These are phyloP conservation scores for Pyrenophora seminiperda DNA, from an alignment of 2,329 filamentous ascomycete species.

Conservation along the genomic window DNA sequence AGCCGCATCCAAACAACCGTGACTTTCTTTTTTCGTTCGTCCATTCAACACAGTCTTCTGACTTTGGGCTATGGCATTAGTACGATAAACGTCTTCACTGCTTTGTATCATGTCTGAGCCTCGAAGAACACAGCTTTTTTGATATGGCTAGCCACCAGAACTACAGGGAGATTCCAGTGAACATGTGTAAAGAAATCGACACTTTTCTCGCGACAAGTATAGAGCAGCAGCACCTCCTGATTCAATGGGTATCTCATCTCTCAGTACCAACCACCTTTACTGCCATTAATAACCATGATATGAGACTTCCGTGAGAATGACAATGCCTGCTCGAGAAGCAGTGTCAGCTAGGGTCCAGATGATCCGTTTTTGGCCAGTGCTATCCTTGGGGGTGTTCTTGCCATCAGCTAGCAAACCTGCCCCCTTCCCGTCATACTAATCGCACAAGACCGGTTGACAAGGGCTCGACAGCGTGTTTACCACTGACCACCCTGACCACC, in stretches of 20 bases:
- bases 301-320: constrained; percentile 30
- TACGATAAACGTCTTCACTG: not conserved
- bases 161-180: constrained; percentile 22
- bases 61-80: not conserved
- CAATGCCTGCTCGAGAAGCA: constrained; percentile 34
- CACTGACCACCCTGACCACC: constrained; percentile 40
- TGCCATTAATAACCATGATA: constrained; percentile 34
- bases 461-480: constrained; percentile 28
- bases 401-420: constrained; percentile 13
- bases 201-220: constrained; percentile 33
- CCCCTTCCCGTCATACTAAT: constrained; percentile 15
- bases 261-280: constrained; percentile 43
- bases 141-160: constrained; percentile 11
- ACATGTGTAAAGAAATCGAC: constrained; percentile 26
- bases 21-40: not conserved
- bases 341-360: constrained; percentile 31
- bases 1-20: constrained; percentile 9
- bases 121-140: constrained; percentile 17
- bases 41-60: not conserved
- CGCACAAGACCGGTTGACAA: constrained; percentile 17
- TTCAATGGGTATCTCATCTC: constrained; percentile 49
- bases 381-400: constrained; percentile 15
- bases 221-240: constrained; percentile 44
- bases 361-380: constrained; percentile 11
- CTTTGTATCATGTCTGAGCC: not conserved